Conservation (phyloP, 192 early-diverging fungal genomes). For the Umbelopsis sp. region DNA sequence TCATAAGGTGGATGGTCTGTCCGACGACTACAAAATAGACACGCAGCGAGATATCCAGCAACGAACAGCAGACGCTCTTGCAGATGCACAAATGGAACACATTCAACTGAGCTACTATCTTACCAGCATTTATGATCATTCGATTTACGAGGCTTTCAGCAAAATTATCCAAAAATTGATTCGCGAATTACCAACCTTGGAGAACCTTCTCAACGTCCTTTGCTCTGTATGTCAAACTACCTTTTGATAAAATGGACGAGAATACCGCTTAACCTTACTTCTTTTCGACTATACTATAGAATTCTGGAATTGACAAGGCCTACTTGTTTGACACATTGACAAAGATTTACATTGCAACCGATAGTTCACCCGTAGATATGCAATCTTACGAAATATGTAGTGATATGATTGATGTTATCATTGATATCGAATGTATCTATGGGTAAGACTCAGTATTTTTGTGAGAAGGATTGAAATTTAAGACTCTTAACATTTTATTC, state of each 20-base stretch:
- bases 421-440: conserved; percentile 82
- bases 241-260: not conserved
- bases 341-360: conserved; percentile 95
- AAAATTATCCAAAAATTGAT: conserved; percentile 94
- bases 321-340: conserved; percentile 89
- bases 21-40: conserved; percentile 94
- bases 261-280: not conserved
- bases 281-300: conserved; percentile 46
- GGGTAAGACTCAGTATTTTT: conserved; percentile 37
- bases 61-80: conserved; percentile 84
- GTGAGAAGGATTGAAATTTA: too few relatives aligned
- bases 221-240: conserved; percentile 70
- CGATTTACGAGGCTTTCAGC: conserved; percentile 92
- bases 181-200: conserved; percentile 78
- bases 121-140: conserved; percentile 93
- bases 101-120: conserved; percentile 82
- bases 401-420: conserved; percentile 93
- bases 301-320: conserved; percentile 94
- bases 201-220: conserved; percentile 90
- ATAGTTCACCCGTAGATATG: conserved; percentile 86
- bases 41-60: conserved; percentile 95
- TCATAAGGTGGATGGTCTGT: conserved; percentile 96
- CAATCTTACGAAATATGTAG: conserved; percentile 91
- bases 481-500: too few relatives aligned
- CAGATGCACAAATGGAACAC: conserved; percentile 74